Conservation (phyloP, 2,329 filamentous ascomycete species). For the Sporothrix variecibatus region DNA sequence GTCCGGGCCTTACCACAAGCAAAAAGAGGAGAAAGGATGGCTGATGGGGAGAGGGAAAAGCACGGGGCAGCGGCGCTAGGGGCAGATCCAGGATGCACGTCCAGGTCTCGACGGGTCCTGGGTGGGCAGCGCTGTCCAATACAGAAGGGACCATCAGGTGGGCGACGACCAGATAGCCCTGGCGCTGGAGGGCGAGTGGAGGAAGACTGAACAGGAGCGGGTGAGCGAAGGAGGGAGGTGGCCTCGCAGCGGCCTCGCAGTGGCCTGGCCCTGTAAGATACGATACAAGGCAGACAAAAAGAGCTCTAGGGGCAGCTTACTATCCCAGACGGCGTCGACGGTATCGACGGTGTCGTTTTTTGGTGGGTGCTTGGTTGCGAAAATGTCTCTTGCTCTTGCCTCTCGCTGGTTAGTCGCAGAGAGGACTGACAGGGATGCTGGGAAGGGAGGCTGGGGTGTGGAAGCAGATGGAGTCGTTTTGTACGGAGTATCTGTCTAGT, state of each 20-base stretch:
- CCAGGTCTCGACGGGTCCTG: constrained; percentile 24
- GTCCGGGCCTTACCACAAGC: neutral
- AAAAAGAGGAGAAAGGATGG: constrained; percentile 16
- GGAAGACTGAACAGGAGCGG: neutral
- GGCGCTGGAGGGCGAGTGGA: neutral
- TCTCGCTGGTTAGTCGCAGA: neutral
- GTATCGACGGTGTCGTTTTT: constrained; percentile 17
- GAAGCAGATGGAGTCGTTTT: constrained; percentile 9
- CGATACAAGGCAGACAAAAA: neutral
- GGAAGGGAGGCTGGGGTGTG: constrained; percentile 28
- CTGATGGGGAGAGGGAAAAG: constrained; percentile 1
- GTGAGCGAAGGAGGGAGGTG: neutral
- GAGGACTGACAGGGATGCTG: constrained; percentile 17
- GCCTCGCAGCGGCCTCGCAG: neutral
- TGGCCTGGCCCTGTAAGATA: constrained; percentile 11
- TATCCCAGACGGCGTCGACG: neutral
- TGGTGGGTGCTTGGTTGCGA: constrained; percentile 10
- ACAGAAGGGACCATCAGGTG: neutral
- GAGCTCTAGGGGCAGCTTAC: neutral
- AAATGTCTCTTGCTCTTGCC: constrained; percentile 17
- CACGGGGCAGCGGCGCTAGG: constrained; percentile 26
- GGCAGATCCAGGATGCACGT: constrained; percentile 25
- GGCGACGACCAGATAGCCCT: constrained; percentile 4
- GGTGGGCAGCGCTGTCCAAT: constrained; percentile 7
- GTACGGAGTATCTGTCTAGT: neutral